Conservation (phyloP, 2,329 filamentous ascomycete species). For the Arthroderma sp. region DNA sequence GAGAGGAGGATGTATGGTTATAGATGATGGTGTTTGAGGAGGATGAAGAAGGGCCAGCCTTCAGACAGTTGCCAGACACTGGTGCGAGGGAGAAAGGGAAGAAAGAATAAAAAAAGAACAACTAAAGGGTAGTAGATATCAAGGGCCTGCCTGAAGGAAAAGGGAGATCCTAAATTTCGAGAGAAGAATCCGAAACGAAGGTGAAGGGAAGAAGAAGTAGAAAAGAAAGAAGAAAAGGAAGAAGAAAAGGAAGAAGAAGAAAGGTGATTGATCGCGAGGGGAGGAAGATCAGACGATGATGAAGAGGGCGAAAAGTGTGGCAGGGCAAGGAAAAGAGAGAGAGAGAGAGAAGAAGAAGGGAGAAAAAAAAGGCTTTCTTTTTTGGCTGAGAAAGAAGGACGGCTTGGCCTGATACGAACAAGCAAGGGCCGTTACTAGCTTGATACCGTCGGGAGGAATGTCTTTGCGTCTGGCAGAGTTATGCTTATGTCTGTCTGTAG, state of each 20-base stretch:
- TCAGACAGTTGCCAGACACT: conserved; percentile 1
- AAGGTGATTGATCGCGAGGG: conserved; percentile 3
- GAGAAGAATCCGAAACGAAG: conserved; percentile 4
- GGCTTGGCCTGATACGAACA: too few relatives aligned
- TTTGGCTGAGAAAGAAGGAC: too few relatives aligned
- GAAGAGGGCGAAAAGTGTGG: neutral
- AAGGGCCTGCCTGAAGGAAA: too few relatives aligned
- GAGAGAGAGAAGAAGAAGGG: neutral
- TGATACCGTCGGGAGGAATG: too few relatives aligned
- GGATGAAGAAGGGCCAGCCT: conserved; percentile 11
- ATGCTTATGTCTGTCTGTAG: too few relatives aligned
- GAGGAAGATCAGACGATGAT: neutral
- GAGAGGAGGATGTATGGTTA: conserved; percentile 9
- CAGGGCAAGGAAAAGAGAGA: conserved; percentile 4
- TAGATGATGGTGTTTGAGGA: conserved; percentile 4
- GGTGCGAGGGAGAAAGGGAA: conserved; percentile 7
- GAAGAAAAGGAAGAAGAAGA: neutral
- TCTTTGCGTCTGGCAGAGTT: too few relatives aligned
- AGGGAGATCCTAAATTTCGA: neutral
- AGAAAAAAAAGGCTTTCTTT: neutral
- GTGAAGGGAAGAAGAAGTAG: neutral
- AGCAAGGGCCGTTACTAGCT: too few relatives aligned
- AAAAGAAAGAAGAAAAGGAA: conserved; percentile 2
- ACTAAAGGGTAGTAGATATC: too few relatives aligned
- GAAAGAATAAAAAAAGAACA: neutral